Evolutionary conservation across 2,329 filamentous ascomycete species (phyloP).

Genomic region (Curvularia sp.): DNA sequence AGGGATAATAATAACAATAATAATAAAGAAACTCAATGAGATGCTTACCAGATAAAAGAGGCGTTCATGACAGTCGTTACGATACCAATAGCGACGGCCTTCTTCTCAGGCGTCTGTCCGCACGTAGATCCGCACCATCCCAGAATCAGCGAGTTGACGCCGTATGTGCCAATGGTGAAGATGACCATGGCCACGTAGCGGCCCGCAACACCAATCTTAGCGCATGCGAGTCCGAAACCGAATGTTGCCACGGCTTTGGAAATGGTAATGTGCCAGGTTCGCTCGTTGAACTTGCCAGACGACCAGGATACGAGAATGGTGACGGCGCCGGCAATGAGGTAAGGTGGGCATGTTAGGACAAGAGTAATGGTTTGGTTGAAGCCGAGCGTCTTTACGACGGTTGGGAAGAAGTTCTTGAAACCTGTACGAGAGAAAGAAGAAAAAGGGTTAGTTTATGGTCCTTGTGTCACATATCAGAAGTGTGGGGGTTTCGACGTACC

Average conservation of each 20-base stretch:
- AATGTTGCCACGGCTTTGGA: conserved; percentile 51
- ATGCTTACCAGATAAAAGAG: conserved; percentile 50
- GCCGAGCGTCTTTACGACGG: conserved; percentile 59
- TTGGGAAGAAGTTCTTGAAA: conserved; percentile 58
- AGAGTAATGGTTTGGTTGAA: conserved; percentile 60
- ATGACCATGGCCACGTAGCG: conserved; percentile 44
- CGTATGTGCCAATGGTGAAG: conserved; percentile 48
- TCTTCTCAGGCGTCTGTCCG: conserved; percentile 57
- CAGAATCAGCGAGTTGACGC: conserved; percentile 54
- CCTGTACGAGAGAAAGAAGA: not conserved
- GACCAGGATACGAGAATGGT: conserved; percentile 47
- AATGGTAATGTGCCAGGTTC: conserved; percentile 52
- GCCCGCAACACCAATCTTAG: conserved; percentile 48
- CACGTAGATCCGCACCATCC: conserved; percentile 56
- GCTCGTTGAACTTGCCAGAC: conserved; percentile 51
- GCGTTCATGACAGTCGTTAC: conserved; percentile 56
- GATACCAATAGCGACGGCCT: conserved; percentile 55
- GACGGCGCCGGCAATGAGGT: conserved; percentile 37
- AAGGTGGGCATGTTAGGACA: conserved; percentile 54
- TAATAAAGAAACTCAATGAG: too few species aligned
- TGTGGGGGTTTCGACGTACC: conserved; percentile 14
- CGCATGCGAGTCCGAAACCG: conserved; percentile 50
- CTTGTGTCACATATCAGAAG: not conserved
- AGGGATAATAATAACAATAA: too few species aligned
- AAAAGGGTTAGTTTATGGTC: not conserved